phyloP scores from a whole-genome alignment of 176 grass and related monocot genomes.

The Otatea glauca region DNA sequence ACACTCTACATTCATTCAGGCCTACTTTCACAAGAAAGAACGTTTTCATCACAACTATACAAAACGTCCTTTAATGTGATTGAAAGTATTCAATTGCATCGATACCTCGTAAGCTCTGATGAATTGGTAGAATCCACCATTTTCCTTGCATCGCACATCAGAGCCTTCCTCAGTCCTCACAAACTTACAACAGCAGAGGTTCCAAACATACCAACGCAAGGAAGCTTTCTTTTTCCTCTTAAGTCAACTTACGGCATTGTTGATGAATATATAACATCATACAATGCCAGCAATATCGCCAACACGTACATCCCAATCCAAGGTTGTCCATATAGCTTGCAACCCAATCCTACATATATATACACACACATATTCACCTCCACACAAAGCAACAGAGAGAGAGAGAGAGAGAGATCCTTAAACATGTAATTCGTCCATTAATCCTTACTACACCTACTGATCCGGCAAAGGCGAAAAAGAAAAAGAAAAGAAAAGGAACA shows the following conservation, averaged over 20 bases:
- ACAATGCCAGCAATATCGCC: neutral
- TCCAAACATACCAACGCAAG: neutral
- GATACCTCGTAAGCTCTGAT: neutral
- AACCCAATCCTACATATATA: neutral
- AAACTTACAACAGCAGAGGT: neutral
- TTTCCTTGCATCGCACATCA: neutral
- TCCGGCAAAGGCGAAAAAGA: constrained; percentile 18
- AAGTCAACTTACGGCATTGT: neutral
- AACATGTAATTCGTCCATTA: constrained; percentile 25
- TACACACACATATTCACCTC: constrained; percentile 7
- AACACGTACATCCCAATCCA: neutral
- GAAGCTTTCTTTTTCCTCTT: neutral
- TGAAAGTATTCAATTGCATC: neutral
- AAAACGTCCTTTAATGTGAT: neutral
- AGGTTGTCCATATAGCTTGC: constrained; percentile 8
- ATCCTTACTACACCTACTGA: constrained; percentile 34
- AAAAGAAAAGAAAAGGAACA: neutral
- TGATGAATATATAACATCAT: constrained; percentile 4
- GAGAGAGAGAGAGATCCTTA: neutral
- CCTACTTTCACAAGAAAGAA: neutral
- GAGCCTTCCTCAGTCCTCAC: neutral
- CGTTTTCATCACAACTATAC: neutral
- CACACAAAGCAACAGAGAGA: neutral
- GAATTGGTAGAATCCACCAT: neutral
- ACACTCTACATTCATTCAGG: neutral